These are phyloP conservation scores for Sporobolomyces roseus DNA, from an alignment of 768 basidiomycete species.

Conservation along the genomic window DNA sequence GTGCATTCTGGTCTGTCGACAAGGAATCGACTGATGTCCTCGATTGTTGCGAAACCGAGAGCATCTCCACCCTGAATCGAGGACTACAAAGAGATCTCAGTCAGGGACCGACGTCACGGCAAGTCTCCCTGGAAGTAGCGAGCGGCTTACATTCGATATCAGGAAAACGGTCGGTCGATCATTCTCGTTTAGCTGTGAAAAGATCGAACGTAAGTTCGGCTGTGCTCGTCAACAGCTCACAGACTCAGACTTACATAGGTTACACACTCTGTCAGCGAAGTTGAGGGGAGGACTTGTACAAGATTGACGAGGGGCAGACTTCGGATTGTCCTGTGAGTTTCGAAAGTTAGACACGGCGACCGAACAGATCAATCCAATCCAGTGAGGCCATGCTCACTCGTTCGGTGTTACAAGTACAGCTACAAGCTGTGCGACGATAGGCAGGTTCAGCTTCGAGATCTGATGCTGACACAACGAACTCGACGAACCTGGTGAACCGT, in stretches of 20 bases:
- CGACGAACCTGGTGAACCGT: slow-evolving; percentile 19
- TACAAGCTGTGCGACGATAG: background rate
- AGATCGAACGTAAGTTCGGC: background rate
- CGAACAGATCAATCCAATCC: background rate
- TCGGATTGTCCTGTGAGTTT: slow-evolving; percentile 10
- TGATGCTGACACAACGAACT: no score
- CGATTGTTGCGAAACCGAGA: slow-evolving; percentile 11
- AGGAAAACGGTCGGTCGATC: background rate
- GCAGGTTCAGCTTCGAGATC: background rate
- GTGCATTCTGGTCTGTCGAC: background rate
- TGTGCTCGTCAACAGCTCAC: background rate
- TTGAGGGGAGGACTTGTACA: background rate
- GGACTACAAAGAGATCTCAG: background rate
- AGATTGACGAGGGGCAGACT: background rate
- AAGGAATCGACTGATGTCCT: background rate
- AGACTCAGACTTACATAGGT: slow-evolving; percentile 10
- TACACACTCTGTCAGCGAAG: background rate
- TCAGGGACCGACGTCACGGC: background rate
- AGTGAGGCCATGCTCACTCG: background rate
- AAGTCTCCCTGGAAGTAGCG: background rate
- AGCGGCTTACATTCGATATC: background rate
- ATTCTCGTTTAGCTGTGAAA: background rate
- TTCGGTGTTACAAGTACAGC: background rate
- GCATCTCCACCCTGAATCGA: background rate
- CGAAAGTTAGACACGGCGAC: background rate